Evolutionary conservation across 2,329 filamentous ascomycete species (phyloP).

Genomic region (Pleoardoris graminearum): DNA sequence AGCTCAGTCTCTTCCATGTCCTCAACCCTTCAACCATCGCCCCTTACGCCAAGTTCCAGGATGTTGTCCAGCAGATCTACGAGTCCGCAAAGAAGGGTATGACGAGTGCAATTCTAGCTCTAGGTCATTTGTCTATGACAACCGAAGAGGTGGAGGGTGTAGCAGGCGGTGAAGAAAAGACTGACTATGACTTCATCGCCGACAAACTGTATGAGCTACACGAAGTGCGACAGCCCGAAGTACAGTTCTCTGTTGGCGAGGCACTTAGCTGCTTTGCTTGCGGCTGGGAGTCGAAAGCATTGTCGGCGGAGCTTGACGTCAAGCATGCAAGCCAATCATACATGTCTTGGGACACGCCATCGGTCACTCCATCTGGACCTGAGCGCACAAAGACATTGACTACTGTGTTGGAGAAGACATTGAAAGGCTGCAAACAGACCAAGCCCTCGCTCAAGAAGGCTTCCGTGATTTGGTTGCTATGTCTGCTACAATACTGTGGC

Average conservation of each 20-base stretch:
- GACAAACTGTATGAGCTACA: conserved; percentile 74
- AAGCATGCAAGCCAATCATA: conserved; percentile 54
- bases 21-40: conserved; percentile 50
- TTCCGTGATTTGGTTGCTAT: conserved; percentile 93
- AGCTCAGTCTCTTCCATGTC: conserved; percentile 63
- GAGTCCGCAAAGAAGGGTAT: conserved; percentile 76
- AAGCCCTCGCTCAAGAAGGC: conserved; percentile 91
- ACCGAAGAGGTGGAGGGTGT: conserved; percentile 51
- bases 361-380: conserved; percentile 37
- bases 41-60: conserved; percentile 43
- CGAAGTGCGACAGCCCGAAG: conserved; percentile 81
- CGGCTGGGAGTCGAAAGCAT: conserved; percentile 81
- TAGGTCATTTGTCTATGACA: conserved; percentile 76
- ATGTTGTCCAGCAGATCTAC: conserved; percentile 65
- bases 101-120: conserved; percentile 76
- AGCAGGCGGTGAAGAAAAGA: conserved; percentile 37
- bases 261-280: conserved; percentile 76
- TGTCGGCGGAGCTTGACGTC: conserved; percentile 76
- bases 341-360: conserved; percentile 34
- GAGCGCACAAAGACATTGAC: conserved; percentile 50
- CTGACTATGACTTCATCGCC: conserved; percentile 60
- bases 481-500: conserved; percentile 86
- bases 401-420: conserved; percentile 69
- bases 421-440: conserved; percentile 76
- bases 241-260: conserved; percentile 89